Evolutionary conservation across 176 grass and related monocot species (phyloP), one percentile per base, ranked within the genome.

Genomic region (Phragmites australis): DNA sequence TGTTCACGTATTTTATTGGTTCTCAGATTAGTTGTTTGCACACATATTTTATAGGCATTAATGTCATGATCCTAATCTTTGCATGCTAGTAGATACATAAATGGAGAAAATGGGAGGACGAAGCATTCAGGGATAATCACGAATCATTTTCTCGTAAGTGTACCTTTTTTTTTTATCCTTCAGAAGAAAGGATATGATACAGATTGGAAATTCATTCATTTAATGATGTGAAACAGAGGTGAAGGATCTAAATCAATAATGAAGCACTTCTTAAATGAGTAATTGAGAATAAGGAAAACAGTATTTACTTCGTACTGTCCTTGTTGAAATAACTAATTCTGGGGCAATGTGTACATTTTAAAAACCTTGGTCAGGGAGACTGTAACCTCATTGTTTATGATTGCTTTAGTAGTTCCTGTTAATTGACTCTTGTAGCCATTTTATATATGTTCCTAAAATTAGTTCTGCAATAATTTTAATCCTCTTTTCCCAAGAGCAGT

Each of bases 81-180:
- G 27, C 32, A 49, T 89, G 70, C 52, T 75, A 47, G 6, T 71
- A 97, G 95, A 86, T 93, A 60, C 92, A 98, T 89, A 91, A 91
- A 68, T 98, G 92, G 96, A 93, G 96, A 77, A 90, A 89, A 84
- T 98, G 96, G 96, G 96, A 98, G 78, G 96, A 98, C 74, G 96
- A 98, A 91, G 96, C 96, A 71, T 89, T 83, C 44, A 81, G 86
- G 80, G 92, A 94, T 87, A 93, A 91, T 23, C 82, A 94, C 2
- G 86, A 98, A 64, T 77, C 86, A 57, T 93, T 92, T 83, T 83
- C 90, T 50, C 90, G 96, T 94, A 89, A 78, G 74, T 63, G 17
- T 31, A 81, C 34, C 41, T 62, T 37, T 37, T 37, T 37, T 8
- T 52, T 58, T 78, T 4, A 17, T 9, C 6, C 19, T 73, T 85